Evolutionary conservation across 2,329 filamentous ascomycete genomes (phyloP), one percentile per base, ranked within the genome.

Genomic region (Xylariaceae sp.): DNA sequence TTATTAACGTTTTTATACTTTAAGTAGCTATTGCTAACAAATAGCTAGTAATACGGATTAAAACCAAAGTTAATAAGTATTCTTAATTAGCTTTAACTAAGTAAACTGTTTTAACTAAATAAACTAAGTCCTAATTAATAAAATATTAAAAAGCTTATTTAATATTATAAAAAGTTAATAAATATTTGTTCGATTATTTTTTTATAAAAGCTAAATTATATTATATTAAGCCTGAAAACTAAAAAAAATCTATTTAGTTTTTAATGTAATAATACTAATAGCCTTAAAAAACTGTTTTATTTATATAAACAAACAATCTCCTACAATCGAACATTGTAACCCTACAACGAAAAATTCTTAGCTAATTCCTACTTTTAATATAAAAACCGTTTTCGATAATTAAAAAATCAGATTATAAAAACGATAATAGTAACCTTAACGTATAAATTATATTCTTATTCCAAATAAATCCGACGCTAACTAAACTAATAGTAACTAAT

Each of bases 341-440:
- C 10, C 10, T 36, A 10, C 14, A 36, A 14, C 33, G 33, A 36
- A 10, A 36, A 10, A 36, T 10, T 36, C 14, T 10, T 36, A 36
- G 14, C 14, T 36, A 10, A 10, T 36, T 36, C 14, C 10, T 14
- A 36, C 10, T 10, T 36, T 36, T 36, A 10, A 10, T 10, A 36
- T 36, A 50, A 53, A 50, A 38, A 48, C n/a, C n/a, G n/a, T n/a
- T 53, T 41, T 22, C 47, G 36, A 50, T 49, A 3, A 16, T 38
- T 46, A 50, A 36, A 42, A 53, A 53, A 0, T 13, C 19, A 19
- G 42, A 45, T 50, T 41, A 49, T 17, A 42, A 10, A 17, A 41
- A 19, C 14, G 7, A 36, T 1, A 33, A 33, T 5, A 31, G 2
- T 47, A 48, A 38, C 22, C 43, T 48, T 31, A 44, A 19, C 33